phyloP scores from a whole-genome alignment of 441 rosid genomes.

The Macaranga tanarius region DNA sequence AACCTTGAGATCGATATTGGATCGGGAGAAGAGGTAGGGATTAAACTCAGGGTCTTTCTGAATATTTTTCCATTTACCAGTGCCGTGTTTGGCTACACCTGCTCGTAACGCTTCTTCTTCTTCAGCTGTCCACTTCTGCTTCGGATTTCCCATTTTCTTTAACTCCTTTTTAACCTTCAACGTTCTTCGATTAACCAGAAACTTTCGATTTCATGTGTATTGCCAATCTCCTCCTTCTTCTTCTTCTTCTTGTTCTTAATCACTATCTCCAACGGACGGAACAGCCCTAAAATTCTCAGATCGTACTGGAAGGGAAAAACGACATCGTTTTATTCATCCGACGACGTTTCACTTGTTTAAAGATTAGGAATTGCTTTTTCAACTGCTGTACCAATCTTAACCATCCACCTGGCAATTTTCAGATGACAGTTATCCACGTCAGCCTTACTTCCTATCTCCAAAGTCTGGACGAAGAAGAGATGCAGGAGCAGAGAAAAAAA shows the following conservation, averaged over 20 bases:
- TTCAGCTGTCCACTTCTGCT: constrained; percentile 69
- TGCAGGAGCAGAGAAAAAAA: background rate
- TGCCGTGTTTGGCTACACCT: constrained; percentile 63
- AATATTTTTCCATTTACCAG: constrained; percentile 71
- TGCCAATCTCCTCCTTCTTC: background rate
- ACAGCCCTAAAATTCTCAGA: constrained; percentile 27
- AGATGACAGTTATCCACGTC: constrained; percentile 31
- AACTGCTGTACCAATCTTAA: constrained; percentile 17
- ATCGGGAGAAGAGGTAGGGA: constrained; percentile 51
- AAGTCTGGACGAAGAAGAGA: background rate
- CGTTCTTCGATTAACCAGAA: background rate
- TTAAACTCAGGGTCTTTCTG: constrained; percentile 68
- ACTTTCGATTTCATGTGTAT: background rate
- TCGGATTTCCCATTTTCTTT: constrained; percentile 57
- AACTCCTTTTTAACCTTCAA: constrained; percentile 8
- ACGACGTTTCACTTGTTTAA: background rate
- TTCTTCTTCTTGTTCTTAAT: background rate
- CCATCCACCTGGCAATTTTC: constrained; percentile 34
- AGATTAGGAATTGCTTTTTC: constrained; percentile 9
- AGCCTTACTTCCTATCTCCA: constrained; percentile 37
- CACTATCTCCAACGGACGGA: background rate
- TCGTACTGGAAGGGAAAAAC: background rate
- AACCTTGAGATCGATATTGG: constrained; percentile 77
- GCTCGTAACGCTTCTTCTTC: constrained; percentile 67
- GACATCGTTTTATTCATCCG: background rate